Percentiles rank a stretch among this genome's conserved stretches.
phyloP scores from a whole-genome alignment of 768 basidiomycete genomes.

The Phlegmacium glaucopus region DNA sequence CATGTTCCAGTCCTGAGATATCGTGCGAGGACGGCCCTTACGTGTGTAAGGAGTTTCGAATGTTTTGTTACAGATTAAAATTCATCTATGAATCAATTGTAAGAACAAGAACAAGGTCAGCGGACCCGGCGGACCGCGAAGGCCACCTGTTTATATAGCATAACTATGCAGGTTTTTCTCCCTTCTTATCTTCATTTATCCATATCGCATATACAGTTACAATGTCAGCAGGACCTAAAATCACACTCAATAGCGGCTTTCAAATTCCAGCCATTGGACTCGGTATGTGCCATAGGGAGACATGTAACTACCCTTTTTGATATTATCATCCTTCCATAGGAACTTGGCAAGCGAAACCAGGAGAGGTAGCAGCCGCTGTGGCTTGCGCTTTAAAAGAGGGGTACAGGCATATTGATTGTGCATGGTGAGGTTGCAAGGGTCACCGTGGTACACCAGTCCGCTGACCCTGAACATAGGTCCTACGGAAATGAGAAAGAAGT shows the following conservation, averaged over 20 bases:
- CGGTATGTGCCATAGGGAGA: conserved; percentile 36
- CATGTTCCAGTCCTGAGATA: no score
- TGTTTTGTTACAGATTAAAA: no score
- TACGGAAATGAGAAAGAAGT: conserved; percentile 83
- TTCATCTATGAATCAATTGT: no score
- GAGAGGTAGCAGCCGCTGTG: conserved; percentile 72
- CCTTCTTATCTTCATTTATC: conserved; percentile 14
- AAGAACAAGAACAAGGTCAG: no score
- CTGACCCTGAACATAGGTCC: conserved; percentile 37
- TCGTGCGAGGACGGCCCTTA: no score
- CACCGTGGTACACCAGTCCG: background rate
- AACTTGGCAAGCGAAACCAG: conserved; percentile 78
- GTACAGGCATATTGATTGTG: conserved; percentile 77
- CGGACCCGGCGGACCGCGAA: background rate
- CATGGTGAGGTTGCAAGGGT: conserved; percentile 32
- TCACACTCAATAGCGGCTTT: conserved; percentile 60
- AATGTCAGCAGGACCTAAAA: conserved; percentile 32
- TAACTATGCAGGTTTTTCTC: background rate
- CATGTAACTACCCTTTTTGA: background rate
- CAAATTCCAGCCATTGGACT: conserved; percentile 58
- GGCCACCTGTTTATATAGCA: no score
- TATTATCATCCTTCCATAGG: conserved; percentile 35
- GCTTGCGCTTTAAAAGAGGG: conserved; percentile 72
- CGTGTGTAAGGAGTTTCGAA: no score
- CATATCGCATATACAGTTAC: conserved; percentile 10